Conservation (phyloP, 2,329 filamentous ascomycete genomes). For the Clonostachys chloroleuca region DNA sequence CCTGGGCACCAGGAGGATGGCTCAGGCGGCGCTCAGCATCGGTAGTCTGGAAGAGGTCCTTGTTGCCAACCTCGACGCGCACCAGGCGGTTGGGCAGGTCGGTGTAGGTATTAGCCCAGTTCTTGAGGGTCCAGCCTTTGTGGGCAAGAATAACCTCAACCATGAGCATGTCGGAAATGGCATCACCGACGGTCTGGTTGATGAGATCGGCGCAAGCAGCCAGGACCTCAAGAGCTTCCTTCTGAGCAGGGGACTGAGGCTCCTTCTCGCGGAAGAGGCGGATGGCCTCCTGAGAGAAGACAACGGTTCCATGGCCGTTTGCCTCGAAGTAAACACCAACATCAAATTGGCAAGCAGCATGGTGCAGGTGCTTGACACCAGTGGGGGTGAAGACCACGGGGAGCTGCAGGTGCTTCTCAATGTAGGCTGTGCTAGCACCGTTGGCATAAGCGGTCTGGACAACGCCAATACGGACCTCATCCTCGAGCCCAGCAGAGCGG, state of each 20-base stretch:
- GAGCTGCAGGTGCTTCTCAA: slow-evolving; percentile 81
- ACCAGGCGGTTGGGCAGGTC: slow-evolving; percentile 96
- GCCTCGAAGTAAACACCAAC: slow-evolving; percentile 98
- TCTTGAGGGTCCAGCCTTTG: slow-evolving; percentile 83
- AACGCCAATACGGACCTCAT: slow-evolving; percentile 84
- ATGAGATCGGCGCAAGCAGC: slow-evolving; percentile 83
- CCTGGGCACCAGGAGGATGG: slow-evolving; percentile 73
- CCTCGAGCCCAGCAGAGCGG: slow-evolving; percentile 70
- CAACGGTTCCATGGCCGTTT: slow-evolving; percentile 93
- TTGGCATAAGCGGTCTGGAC: slow-evolving; percentile 98
- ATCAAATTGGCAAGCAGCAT: slow-evolving; percentile 92
- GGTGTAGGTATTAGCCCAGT: slow-evolving; percentile 90
- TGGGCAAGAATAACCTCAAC: slow-evolving; percentile 95
- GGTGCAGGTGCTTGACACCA: slow-evolving; percentile 95
- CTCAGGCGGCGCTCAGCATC: slow-evolving; percentile 88
- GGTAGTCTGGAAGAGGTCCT: slow-evolving; percentile 84
- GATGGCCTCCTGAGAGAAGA: slow-evolving; percentile 84
- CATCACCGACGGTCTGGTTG: slow-evolving; percentile 97
- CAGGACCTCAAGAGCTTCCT: slow-evolving; percentile 82
- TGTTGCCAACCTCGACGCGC: slow-evolving; percentile 83
- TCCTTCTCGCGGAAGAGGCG: slow-evolving; percentile 73
- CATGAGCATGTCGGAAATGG: slow-evolving; percentile 90
- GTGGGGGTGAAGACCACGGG: slow-evolving; percentile 92
- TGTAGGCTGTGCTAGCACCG: slow-evolving; percentile 87
- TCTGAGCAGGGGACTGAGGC: slow-evolving; percentile 87